phyloP scores from a whole-genome alignment of 2,329 filamentous ascomycete species.

The Diplodia mutila region DNA sequence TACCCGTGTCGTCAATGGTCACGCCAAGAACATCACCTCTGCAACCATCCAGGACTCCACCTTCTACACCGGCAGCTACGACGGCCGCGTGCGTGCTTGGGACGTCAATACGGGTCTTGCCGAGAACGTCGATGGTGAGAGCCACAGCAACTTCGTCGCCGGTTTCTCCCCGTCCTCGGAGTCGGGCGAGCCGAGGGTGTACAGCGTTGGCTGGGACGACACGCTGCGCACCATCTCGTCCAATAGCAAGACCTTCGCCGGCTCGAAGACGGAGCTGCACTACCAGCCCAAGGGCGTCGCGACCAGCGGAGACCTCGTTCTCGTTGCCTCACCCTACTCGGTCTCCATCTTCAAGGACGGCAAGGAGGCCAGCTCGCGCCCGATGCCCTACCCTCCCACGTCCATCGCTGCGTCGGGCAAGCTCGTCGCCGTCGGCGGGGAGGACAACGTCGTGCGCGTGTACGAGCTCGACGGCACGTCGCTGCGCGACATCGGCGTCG shows the following conservation, averaged over 20 bases:
- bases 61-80: constrained; percentile 88
- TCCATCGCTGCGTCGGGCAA: constrained; percentile 66
- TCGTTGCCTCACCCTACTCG: constrained; percentile 58
- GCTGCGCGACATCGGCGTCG: constrained; percentile 55
- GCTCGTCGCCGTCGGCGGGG: constrained; percentile 76
- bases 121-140: constrained; percentile 73
- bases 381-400: constrained; percentile 67
- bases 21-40: constrained; percentile 89
- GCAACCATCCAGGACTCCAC: constrained; percentile 66
- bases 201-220: constrained; percentile 94
- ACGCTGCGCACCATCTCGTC: constrained; percentile 79
- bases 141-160: constrained; percentile 83
- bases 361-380: constrained; percentile 61
- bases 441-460: constrained; percentile 74
- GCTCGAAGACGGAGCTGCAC: constrained; percentile 66
- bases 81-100: constrained; percentile 86
- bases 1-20: constrained; percentile 75
- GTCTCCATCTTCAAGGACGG: constrained; percentile 51
- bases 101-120: constrained; percentile 72
- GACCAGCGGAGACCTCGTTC: constrained; percentile 55
- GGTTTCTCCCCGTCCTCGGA: constrained; percentile 65
- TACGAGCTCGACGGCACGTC: constrained; percentile 65
- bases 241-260: constrained; percentile 74
- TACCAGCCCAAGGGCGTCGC: constrained; percentile 80
- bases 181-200: constrained; percentile 58